Evolutionary conservation across 768 basidiomycete species (phyloP).

Genomic region (Kwoniella mangroviensis): DNA sequence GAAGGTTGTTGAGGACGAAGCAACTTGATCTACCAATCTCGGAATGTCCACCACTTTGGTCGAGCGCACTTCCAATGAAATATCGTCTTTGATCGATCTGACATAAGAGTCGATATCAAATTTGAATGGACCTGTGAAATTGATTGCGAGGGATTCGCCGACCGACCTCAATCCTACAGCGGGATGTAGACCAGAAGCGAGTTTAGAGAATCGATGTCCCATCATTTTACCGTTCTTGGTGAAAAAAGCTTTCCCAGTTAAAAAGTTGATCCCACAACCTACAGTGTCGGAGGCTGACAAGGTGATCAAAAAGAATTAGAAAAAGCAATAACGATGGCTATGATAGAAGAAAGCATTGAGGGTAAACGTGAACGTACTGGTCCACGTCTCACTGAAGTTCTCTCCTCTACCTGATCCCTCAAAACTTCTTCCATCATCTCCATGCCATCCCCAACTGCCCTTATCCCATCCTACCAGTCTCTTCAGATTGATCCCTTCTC

Average conservation of each 20-base stretch:
- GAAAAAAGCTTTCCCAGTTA: conserved; percentile 74
- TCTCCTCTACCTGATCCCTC: conserved; percentile 70
- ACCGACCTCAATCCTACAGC: conserved; percentile 84
- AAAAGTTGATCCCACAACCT: conserved; percentile 92
- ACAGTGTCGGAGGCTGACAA: conserved; percentile 77
- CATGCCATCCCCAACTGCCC: conserved; percentile 56
- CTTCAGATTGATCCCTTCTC: conserved; percentile 31
- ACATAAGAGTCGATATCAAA: conserved; percentile 85
- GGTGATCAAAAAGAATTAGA: neutral
- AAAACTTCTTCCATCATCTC: conserved; percentile 63
- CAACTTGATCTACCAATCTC: conserved; percentile 28
- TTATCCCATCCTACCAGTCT: conserved; percentile 57
- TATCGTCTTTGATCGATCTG: conserved; percentile 14
- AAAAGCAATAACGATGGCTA: too few species aligned
- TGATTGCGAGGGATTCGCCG: conserved; percentile 77
- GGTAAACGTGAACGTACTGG: conserved; percentile 65
- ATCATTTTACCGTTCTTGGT: conserved; percentile 76
- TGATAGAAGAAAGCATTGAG: neutral
- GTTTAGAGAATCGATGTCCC: conserved; percentile 42
- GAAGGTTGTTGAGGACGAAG: neutral
- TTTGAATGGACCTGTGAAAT: conserved; percentile 83
- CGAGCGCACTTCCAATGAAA: conserved; percentile 10
- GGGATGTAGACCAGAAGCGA: conserved; percentile 68
- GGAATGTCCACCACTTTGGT: conserved; percentile 4
- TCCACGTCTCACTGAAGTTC: conserved; percentile 77